Percentiles rank a stretch among this genome's conserved stretches.
Conservation (phyloP, 2,329 filamentous ascomycete genomes). For the Fusarium buxicola region DNA sequence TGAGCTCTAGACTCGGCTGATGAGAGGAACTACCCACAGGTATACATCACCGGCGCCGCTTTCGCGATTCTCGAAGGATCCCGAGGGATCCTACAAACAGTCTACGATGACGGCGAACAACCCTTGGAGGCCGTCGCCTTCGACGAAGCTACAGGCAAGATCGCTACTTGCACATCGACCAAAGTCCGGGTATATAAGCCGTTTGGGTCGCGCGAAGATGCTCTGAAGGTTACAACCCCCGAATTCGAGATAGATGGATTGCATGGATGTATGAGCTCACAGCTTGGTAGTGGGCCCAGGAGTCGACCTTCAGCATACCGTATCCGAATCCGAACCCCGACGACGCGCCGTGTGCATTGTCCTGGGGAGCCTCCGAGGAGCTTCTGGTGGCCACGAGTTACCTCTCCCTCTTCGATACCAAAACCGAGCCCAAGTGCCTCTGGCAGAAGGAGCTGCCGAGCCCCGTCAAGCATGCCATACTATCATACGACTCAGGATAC, state of each 20-base stretch:
- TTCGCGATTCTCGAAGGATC: constrained; percentile 84
- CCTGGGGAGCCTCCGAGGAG: constrained; percentile 90
- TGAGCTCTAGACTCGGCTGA: constrained; percentile 19
- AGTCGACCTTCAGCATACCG: constrained; percentile 67
- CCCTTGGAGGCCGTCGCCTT: constrained; percentile 80
- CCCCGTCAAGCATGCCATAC: constrained; percentile 76
- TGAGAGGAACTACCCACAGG: constrained; percentile 59
- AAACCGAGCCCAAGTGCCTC: constrained; percentile 63
- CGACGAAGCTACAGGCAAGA: constrained; percentile 85
- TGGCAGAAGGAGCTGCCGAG: constrained; percentile 84
- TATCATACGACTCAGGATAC: constrained; percentile 89
- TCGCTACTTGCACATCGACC: constrained; percentile 77
- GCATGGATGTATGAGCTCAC: constrained; percentile 36
- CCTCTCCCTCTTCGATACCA: constrained; percentile 75
- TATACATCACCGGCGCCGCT: constrained; percentile 90
- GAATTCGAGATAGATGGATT: not conserved
- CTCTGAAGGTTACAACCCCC: constrained; percentile 72
- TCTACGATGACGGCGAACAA: constrained; percentile 83
- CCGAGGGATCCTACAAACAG: constrained; percentile 83
- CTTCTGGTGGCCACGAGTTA: constrained; percentile 79
- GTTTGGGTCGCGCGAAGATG: constrained; percentile 75
- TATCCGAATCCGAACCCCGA: constrained; percentile 35
- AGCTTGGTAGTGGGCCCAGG: constrained; percentile 68
- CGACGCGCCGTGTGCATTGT: constrained; percentile 66
- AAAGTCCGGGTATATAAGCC: constrained; percentile 84